phyloP scores from a whole-genome alignment of 805 yeast genomes.

The Saccharomycopsis fermentans region DNA sequence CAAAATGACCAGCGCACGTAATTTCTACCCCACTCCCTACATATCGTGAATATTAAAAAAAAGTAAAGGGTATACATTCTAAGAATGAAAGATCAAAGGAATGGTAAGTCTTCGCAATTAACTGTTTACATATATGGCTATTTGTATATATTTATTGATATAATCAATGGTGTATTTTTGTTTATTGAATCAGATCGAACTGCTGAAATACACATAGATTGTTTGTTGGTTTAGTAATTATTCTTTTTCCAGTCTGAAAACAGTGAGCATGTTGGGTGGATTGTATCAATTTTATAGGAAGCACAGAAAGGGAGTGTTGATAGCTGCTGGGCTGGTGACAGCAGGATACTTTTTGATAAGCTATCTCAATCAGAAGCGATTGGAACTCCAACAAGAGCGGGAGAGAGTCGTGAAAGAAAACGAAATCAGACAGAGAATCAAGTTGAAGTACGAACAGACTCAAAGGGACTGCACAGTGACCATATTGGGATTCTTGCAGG shows the following conservation, averaged over 20 bases:
- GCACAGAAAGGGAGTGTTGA: slow-evolving; percentile 35
- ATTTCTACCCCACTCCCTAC: slow-evolving; percentile 1
- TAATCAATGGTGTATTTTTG: no score
- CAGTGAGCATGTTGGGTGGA: slow-evolving; percentile 24
- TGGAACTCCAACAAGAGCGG: slow-evolving; percentile 40
- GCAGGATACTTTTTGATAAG: slow-evolving; percentile 34
- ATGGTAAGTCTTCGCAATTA: no score
- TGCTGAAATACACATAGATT: no score
- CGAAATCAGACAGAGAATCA: slow-evolving; percentile 52
- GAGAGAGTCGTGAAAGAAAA: slow-evolving; percentile 33
- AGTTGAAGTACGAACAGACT: slow-evolving; percentile 79
- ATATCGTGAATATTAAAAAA: not conserved
- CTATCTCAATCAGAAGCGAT: slow-evolving; percentile 35
- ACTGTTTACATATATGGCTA: no score
- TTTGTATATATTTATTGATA: no score
- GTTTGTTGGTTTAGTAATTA: not conserved
- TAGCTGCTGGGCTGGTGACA: slow-evolving; percentile 36
- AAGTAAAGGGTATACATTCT: not conserved
- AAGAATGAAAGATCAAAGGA: not conserved
- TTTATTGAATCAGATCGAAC: no score
- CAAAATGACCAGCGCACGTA: not conserved
- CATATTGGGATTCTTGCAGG: slow-evolving; percentile 71
- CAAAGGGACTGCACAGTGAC: slow-evolving; percentile 85
- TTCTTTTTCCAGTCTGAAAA: not conserved
- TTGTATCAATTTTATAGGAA: slow-evolving; percentile 31